phyloP scores from a whole-genome alignment of 129 eudicot genomes.

The carrot (Daucus carota) region DH1_v3.0 NC_030389.2:21409001-21409500 shows the following conservation, averaged over 20 bases:
- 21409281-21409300: neutral
- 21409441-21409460: neutral
- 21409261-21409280: neutral
- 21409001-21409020: constrained; percentile 36
- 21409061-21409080: constrained; percentile 75
- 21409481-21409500: neutral
- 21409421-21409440: neutral
- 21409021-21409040: constrained; percentile 40
- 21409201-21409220: neutral
- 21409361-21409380: neutral
- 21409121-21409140: neutral
- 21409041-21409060: constrained; percentile 69
- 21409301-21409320: neutral
- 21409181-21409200: neutral
- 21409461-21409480: neutral
- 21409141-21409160: neutral
- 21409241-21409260: neutral
- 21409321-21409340: neutral
- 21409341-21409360: neutral
- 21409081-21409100: constrained; percentile 38
- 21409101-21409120: constrained; percentile 4
- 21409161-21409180: neutral
- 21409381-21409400: neutral
- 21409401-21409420: neutral
- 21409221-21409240: neutral